A percentile compares a stretch with the other conserved stretches of the same genome.
Conservation (phyloP, 129 eudicot species). For the Mikania micrantha region DNA sequence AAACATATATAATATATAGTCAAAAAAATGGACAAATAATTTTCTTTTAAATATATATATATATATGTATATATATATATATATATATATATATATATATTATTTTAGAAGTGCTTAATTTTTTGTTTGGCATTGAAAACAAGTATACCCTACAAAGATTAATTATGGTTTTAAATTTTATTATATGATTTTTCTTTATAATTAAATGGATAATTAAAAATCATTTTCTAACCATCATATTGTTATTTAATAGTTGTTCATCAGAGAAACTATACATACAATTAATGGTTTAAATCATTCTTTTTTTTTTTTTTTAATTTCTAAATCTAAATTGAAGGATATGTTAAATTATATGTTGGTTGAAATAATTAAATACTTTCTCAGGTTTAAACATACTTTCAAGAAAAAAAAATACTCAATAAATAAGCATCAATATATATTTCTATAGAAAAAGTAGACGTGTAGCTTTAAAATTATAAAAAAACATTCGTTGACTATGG, state of each 20-base stretch:
- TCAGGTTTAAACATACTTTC: not conserved
- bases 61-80: too few relatives aligned
- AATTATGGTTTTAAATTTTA: too few relatives aligned
- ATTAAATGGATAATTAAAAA: too few relatives aligned
- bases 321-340: not conserved
- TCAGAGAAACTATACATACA: too few relatives aligned
- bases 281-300: not conserved
- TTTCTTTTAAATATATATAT: not conserved
- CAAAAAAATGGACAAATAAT: not conserved
- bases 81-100: too few relatives aligned
- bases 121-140: not conserved
- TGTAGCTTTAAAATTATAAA: not conserved
- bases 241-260: too few relatives aligned
- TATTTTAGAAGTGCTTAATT: not conserved
- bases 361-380: not conserved
- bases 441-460: not conserved
- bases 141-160: too few relatives aligned
- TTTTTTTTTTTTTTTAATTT: not conserved
- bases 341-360: not conserved
- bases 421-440: not conserved
- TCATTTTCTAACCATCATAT: too few relatives aligned
- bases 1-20: not conserved
- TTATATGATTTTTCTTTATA: too few relatives aligned
- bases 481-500: slow-evolving; percentile 2
- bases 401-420: not conserved